Percentiles rank a stretch among this genome's conserved stretches.
phyloP scores from a whole-genome alignment of 306 rosid species.

The Prinsepia uniflora region DNA sequence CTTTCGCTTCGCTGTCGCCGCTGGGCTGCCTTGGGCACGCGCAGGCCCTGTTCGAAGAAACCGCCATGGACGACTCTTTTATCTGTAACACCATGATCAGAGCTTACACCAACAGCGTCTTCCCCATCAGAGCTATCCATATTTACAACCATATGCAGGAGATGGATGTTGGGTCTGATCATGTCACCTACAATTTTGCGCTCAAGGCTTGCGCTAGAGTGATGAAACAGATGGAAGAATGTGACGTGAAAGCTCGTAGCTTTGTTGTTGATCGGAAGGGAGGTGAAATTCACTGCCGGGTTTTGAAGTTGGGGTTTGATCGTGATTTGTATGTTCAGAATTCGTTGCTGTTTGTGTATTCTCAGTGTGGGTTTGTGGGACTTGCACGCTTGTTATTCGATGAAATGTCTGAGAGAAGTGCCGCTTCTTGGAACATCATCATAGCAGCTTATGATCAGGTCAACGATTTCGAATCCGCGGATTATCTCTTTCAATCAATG shows the following conservation, averaged over 20 bases:
- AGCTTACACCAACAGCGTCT: conserved; percentile 49
- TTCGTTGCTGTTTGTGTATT: conserved; percentile 50
- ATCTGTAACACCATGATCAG: conserved; percentile 58
- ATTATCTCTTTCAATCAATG: conserved; percentile 44
- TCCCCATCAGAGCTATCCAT: conserved; percentile 43
- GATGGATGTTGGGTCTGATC: conserved; percentile 29
- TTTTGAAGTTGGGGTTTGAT: conserved; percentile 48
- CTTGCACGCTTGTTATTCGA: conserved; percentile 50
- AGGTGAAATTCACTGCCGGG: conserved; percentile 47
- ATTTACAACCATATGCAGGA: conserved; percentile 46
- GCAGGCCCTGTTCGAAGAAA: conserved; percentile 46
- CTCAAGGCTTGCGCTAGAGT: conserved; percentile 62
- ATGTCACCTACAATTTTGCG: conserved; percentile 51
- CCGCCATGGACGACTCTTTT: conserved; percentile 44
- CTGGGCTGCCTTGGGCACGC: conserved; percentile 56
- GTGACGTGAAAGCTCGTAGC: conserved; percentile 11
- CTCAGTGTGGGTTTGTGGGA: conserved; percentile 38
- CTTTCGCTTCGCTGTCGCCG: conserved; percentile 50
- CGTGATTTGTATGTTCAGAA: conserved; percentile 37
- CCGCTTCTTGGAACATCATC: conserved; percentile 67
- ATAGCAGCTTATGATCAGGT: conserved; percentile 48
- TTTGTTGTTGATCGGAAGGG: conserved; percentile 46
- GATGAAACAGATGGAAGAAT: conserved; percentile 28
- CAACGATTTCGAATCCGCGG: conserved; percentile 40
- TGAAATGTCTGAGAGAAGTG: conserved; percentile 44